phyloP scores from a whole-genome alignment of 2,329 filamentous ascomycete species.

The Aureobasidium sp. region DNA sequence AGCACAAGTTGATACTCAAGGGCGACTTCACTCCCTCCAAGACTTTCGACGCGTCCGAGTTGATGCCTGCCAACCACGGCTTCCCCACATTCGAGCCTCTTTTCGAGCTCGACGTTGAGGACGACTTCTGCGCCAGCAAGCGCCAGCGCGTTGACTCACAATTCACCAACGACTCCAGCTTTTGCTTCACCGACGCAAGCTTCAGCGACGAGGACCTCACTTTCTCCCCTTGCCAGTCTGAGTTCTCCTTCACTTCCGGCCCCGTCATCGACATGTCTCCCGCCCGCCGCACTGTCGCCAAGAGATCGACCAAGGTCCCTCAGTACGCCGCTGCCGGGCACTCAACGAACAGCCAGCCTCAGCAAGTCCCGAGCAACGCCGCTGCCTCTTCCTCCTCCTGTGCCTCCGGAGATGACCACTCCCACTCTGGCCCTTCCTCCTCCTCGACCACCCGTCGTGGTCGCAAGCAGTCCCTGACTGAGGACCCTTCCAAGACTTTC shows the following conservation, averaged over 20 bases:
- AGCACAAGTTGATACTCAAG: conserved; percentile 41
- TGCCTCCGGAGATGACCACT: conserved; percentile 21
- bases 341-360: conserved; percentile 31
- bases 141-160: conserved; percentile 59
- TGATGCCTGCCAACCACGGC: conserved; percentile 41
- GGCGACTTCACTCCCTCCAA: conserved; percentile 30
- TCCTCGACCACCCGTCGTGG: conserved; percentile 77
- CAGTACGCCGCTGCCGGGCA: conserved; percentile 41
- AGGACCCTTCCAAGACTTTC: conserved; percentile 97
- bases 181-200: conserved; percentile 63
- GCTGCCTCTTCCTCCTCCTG: conserved; percentile 17
- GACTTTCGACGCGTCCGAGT: conserved; percentile 31
- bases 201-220: conserved; percentile 62
- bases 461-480: conserved; percentile 95
- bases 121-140: conserved; percentile 66
- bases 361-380: conserved; percentile 25
- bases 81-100: conserved; percentile 76
- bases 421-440: conserved; percentile 23
- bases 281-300: conserved; percentile 16
- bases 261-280: conserved; percentile 15
- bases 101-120: conserved; percentile 86
- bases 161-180: conserved; percentile 62
- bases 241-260: conserved; percentile 19
- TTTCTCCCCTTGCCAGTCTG: conserved; percentile 18
- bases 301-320: conserved; percentile 27